These are phyloP conservation scores for Erigeron canadensis DNA, from an alignment of 129 eudicot species.

Conservation along the genomic window DNA sequence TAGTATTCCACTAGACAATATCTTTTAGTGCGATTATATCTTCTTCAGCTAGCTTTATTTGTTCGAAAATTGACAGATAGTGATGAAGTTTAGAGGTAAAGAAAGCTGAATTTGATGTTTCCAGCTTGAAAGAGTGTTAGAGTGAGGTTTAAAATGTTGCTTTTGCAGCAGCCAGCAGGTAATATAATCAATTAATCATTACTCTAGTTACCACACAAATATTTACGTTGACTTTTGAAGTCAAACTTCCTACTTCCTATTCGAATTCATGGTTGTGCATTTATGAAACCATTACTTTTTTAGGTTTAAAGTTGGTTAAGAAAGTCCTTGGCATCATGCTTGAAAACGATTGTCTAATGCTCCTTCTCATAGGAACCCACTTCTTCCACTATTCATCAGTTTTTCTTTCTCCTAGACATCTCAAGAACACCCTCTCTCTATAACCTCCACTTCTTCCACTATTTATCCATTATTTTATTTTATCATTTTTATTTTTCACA, in stretches of 20 bases:
- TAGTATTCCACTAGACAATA: too few relatives aligned
- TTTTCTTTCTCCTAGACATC: too few relatives aligned
- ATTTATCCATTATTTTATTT: too few relatives aligned
- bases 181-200: conserved; percentile 34
- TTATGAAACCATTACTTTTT: neutral
- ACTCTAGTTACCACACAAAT: neutral
- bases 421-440: too few relatives aligned
- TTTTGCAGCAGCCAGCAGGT: conserved; percentile 25
- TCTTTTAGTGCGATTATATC: too few relatives aligned
- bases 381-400: too few relatives aligned
- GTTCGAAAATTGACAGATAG: too few relatives aligned
- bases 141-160: conserved; percentile 57
- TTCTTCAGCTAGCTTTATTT: too few relatives aligned
- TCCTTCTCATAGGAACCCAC: too few relatives aligned
- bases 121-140: conserved; percentile 10
- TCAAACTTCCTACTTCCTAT: conserved; percentile 8
- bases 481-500: too few relatives aligned
- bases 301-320: neutral
- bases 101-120: conserved; percentile 14
- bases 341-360: conserved; percentile 4
- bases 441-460: too few relatives aligned
- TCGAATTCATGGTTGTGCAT: neutral
- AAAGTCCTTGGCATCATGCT: neutral
- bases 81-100: conserved; percentile 26
- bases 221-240: conserved; percentile 18